phyloP scores from a whole-genome alignment of 1,284 basidiomycete species.

The Cutaneotrichosporon sp. region DNA sequence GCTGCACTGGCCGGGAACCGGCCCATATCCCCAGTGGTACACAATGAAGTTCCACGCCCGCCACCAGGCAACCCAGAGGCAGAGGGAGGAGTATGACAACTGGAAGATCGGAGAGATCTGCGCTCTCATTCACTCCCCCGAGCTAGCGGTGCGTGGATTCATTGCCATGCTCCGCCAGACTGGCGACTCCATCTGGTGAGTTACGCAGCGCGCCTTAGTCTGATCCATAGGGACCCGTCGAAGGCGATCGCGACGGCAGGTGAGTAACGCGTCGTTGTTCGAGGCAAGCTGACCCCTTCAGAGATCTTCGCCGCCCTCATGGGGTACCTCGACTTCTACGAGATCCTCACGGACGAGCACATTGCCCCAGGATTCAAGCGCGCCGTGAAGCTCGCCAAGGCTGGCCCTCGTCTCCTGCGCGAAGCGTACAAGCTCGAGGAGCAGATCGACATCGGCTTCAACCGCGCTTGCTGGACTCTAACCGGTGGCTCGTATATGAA shows the following conservation, averaged over 20 bases:
- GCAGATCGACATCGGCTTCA: conserved; percentile 31
- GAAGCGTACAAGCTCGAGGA: conserved; percentile 39
- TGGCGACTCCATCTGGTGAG: conserved; percentile 27
- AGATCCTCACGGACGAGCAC: conserved; percentile 34
- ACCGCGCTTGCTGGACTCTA: conserved; percentile 33
- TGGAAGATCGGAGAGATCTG: conserved; percentile 32
- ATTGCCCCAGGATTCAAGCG: conserved; percentile 17
- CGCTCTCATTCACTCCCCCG: conserved; percentile 34
- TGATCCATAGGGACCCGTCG: conserved; percentile 38
- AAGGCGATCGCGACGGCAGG: conserved; percentile 35
- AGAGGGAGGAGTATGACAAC: conserved; percentile 1
- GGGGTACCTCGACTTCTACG: conserved; percentile 32
- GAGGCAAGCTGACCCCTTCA: conserved; percentile 5
- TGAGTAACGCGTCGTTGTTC: conserved; percentile 21
- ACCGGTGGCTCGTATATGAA: conserved; percentile 31
- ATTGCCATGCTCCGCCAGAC: conserved; percentile 41
- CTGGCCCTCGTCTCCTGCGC: conserved; percentile 22
- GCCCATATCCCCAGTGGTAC: conserved; percentile 23
- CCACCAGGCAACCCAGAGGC: neutral
- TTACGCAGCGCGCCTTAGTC: neutral
- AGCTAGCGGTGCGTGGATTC: conserved; percentile 38
- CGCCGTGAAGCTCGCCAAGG: conserved; percentile 33
- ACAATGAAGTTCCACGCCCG: conserved; percentile 1
- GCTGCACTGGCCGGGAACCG: conserved; percentile 38
- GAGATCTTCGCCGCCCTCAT: conserved; percentile 42